These are phyloP conservation scores for Eimeria tenella DNA, from an alignment of 169 alveolate species.

Conservation along the genomic window DNA sequence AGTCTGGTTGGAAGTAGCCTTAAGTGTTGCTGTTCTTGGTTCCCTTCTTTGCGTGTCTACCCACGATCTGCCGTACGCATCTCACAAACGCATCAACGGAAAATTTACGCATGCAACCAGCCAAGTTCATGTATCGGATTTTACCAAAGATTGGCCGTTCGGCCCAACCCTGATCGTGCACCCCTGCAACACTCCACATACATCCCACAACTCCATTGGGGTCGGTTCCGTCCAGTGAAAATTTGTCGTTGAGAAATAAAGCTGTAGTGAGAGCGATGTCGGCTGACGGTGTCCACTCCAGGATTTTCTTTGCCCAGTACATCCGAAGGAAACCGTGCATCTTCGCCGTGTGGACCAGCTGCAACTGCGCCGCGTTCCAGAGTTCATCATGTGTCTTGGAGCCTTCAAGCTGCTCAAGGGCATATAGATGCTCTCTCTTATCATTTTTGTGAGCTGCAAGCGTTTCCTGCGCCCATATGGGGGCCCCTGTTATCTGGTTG, in stretches of 20 bases:
- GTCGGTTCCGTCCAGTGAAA: conserved; percentile 81
- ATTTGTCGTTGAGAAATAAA: conserved; percentile 85
- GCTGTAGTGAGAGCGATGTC: conserved; percentile 84
- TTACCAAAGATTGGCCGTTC: conserved; percentile 87
- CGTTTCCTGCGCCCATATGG: conserved; percentile 88
- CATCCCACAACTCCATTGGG: conserved; percentile 88
- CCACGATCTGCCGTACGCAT: no score
- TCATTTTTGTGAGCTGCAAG: conserved; percentile 84
- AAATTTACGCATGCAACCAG: conserved; percentile 87
- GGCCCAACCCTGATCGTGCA: conserved; percentile 87
- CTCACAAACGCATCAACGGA: conserved; percentile 61
- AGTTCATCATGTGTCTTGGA: conserved; percentile 88
- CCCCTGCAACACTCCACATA: conserved; percentile 88
- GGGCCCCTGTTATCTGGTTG: conserved; percentile 86
- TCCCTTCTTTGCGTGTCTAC: no score
- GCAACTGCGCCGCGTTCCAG: conserved; percentile 89
- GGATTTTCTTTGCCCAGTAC: conserved; percentile 88
- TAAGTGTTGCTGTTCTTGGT: no score
- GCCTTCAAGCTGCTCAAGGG: conserved; percentile 81
- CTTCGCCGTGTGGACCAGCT: conserved; percentile 86
- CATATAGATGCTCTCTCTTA: conserved; percentile 81
- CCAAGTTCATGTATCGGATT: conserved; percentile 87
- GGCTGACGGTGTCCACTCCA: conserved; percentile 88
- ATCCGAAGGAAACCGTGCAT: conserved; percentile 89
- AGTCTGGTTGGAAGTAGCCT: no score